These are phyloP conservation scores for Russula vinacea DNA, from an alignment of 768 basidiomycete species.

Conservation along the genomic window DNA sequence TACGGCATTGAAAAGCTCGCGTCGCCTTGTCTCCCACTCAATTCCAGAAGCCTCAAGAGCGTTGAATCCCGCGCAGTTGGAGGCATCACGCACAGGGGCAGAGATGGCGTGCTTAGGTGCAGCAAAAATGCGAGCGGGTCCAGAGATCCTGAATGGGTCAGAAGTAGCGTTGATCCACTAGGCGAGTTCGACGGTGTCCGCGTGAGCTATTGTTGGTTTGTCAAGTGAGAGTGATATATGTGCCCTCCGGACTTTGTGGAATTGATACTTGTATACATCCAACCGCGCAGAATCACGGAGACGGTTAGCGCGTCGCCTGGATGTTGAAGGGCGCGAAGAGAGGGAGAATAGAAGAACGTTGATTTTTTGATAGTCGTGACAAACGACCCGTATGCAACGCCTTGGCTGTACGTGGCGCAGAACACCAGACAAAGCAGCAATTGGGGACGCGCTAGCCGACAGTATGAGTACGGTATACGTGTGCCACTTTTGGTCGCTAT, in stretches of 20 bases:
- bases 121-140: constrained; percentile 55
- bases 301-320: constrained; percentile 35
- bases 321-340: constrained; percentile 37
- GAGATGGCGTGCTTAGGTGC: constrained; percentile 43
- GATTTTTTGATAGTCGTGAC: constrained; percentile 6
- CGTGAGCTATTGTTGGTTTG: constrained; percentile 49
- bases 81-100: constrained; percentile 25
- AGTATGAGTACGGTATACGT: too few relatives aligned
- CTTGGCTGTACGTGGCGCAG: too few relatives aligned
- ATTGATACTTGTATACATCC: constrained; percentile 66
- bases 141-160: constrained; percentile 74
- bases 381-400: too few relatives aligned
- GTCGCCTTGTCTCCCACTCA: constrained; percentile 69
- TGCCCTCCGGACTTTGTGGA: constrained; percentile 48
- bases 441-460: too few relatives aligned
- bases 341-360: constrained; percentile 1
- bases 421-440: too few relatives aligned
- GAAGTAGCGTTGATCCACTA: constrained; percentile 70
- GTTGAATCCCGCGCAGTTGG: constrained; percentile 28
- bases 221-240: constrained; percentile 55
- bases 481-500: too few relatives aligned
- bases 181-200: constrained; percentile 54
- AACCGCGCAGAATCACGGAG: constrained; percentile 29
- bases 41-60: constrained; percentile 35
- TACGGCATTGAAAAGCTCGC: constrained; percentile 56